Evolutionary conservation across 2,329 filamentous ascomycete species (phyloP).

Genomic region (Fusarium armeniacum): DNA sequence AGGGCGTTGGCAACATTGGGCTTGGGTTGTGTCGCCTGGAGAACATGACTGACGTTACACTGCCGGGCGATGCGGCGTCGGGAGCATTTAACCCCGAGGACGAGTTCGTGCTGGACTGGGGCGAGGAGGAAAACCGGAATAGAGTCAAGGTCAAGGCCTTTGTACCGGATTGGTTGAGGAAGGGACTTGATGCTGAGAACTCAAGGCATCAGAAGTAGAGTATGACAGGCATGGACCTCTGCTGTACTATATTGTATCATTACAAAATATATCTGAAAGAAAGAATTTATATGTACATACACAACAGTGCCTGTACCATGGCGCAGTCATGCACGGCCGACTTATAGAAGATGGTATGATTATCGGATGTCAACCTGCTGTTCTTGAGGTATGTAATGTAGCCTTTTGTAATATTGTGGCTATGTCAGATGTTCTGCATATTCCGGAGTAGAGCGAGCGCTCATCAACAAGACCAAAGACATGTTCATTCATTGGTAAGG

Average conservation of each 20-base stretch:
- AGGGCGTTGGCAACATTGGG: conserved; percentile 85
- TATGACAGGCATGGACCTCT: background rate
- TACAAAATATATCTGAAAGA: conserved; percentile 4
- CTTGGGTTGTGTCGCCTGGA: conserved; percentile 89
- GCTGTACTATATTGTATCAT: conserved; percentile 35
- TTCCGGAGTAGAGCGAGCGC: conserved; percentile 2
- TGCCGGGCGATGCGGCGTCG: conserved; percentile 77
- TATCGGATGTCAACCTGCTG: background rate
- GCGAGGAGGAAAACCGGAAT: conserved; percentile 57
- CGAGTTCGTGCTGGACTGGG: conserved; percentile 72
- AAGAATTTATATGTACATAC: background rate
- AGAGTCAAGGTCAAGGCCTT: conserved; percentile 79
- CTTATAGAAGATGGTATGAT: background rate
- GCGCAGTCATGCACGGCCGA: conserved; percentile 14
- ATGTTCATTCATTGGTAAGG: background rate
- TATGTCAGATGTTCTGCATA: conserved; percentile 15
- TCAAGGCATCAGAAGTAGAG: conserved; percentile 37
- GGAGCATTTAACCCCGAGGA: conserved; percentile 72
- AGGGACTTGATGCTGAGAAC: conserved; percentile 54
- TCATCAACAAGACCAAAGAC: conserved; percentile 13
- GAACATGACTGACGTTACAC: conserved; percentile 85
- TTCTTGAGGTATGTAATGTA: background rate
- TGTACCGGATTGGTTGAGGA: conserved; percentile 81
- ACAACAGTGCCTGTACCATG: background rate
- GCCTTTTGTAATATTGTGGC: conserved; percentile 6